phyloP scores from a whole-genome alignment of 306 rosid species.

The Sphenostylis stenocarpa region DNA sequence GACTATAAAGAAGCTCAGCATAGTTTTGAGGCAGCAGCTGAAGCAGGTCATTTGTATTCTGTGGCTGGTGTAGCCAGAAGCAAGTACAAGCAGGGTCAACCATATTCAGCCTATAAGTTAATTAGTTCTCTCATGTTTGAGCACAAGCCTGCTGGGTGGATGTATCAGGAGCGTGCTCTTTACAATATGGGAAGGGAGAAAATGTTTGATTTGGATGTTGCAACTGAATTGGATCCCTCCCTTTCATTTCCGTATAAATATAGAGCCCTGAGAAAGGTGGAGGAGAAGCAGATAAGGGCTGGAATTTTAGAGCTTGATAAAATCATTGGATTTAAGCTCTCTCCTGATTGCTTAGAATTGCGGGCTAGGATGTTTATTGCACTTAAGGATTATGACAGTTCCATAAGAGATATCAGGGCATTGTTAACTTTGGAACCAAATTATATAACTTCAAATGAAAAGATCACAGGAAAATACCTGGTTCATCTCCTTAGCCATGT shows the following conservation, averaged over 20 bases:
- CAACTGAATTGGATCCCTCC: constrained; percentile 68
- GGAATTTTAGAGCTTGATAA: constrained; percentile 66
- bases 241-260: constrained; percentile 65
- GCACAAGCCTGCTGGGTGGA: constrained; percentile 73
- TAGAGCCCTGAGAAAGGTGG: constrained; percentile 53
- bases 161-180: constrained; percentile 76
- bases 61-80: constrained; percentile 68
- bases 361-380: constrained; percentile 67
- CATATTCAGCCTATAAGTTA: constrained; percentile 59
- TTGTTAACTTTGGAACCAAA: constrained; percentile 68
- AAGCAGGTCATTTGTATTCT: constrained; percentile 69
- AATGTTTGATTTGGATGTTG: constrained; percentile 58
- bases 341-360: constrained; percentile 67
- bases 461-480: constrained; percentile 52
- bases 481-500: constrained; percentile 48
- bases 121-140: constrained; percentile 62
- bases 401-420: constrained; percentile 63
- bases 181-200: constrained; percentile 65
- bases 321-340: constrained; percentile 62
- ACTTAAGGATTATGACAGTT: constrained; percentile 56
- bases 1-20: constrained; percentile 48
- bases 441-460: constrained; percentile 53
- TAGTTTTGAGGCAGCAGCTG: constrained; percentile 60
- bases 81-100: constrained; percentile 63
- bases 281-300: constrained; percentile 58